Percentiles rank a stretch among this genome's conserved stretches.
phyloP scores from a whole-genome alignment of 805 yeast species.

The Kodamaea leandrae region DNA sequence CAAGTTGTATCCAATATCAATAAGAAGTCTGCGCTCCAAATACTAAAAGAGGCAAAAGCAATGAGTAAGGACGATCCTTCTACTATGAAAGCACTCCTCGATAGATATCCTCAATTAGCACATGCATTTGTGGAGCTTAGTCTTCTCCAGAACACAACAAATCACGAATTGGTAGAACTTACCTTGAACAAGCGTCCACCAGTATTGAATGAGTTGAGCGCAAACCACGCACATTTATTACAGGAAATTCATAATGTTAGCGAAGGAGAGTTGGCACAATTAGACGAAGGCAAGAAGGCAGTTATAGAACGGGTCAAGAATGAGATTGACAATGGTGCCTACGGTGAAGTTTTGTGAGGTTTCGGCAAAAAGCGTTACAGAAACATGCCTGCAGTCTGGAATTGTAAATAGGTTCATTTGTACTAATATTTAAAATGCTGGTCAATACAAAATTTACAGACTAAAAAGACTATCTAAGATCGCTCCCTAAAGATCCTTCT shows the following conservation, averaged over 20 bases:
- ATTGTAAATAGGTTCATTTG: no score
- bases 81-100: constrained; percentile 57
- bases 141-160: constrained; percentile 31
- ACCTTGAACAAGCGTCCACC: constrained; percentile 34
- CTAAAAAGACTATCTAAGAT: no score
- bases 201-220: constrained; percentile 26
- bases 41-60: constrained; percentile 51
- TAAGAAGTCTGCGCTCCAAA: constrained; percentile 21
- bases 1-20: constrained; percentile 21
- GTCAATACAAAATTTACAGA: no score
- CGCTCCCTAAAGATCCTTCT: no score
- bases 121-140: constrained; percentile 80
- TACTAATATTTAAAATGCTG: neutral
- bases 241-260: constrained; percentile 26
- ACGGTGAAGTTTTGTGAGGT: constrained; percentile 7
- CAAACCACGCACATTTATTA: constrained; percentile 35
- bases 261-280: constrained; percentile 27
- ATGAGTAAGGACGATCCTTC: constrained; percentile 58
- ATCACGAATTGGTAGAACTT: constrained; percentile 35
- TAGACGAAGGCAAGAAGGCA: constrained; percentile 23
- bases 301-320: constrained; percentile 12
- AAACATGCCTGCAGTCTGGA: no score
- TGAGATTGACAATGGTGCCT: constrained; percentile 8
- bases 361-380: no score
- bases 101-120: constrained; percentile 74